Evolutionary conservation across 2,329 filamentous ascomycete species (phyloP), one percentile per base, ranked within the genome.

Genomic region (Aspergillus novoparasiticus): DNA sequence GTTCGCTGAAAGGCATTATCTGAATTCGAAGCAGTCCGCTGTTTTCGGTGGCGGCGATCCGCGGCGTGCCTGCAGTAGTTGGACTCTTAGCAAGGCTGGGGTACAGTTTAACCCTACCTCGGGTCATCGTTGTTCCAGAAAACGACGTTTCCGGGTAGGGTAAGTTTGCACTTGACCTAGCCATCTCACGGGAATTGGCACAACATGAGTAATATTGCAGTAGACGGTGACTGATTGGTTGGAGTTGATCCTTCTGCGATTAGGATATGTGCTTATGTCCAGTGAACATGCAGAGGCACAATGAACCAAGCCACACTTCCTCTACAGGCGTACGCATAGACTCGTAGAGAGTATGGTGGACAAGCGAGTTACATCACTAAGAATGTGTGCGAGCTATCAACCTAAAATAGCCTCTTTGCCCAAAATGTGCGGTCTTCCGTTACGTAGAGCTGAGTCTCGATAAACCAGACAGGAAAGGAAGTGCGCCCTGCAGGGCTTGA

Each of bases 1-100:
- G 12, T 28, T 28, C 8, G 23, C 46, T 28, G 12, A 50, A 8
- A 12, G 39, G 32, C 51, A 54, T 54, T 26, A 14, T 12, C 30
- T 54, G 51, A 36, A 36, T 54, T 23, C 51, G 51, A 34, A 54
- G 51, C 51, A 39, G 32, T 55, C 51, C 32, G 51, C 32, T 55
- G 51, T 39, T 55, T 55, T 55, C 51, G 51, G 51, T 23, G 51
- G 34, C 51, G 51, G 51, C 11, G 51, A 55, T 55, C 51, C 51
- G 30, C 32, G 19, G 11, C 26, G 51, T 55, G 51, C 32, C 51
- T 55, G 51, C 51, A 55, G 51, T 55, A 55, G 51, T 26, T 55
- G 51, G 19, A 21, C 21, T 54, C 8, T 55, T 55, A 55, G 51
- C n/a, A 23, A 55, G 51, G 51, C 36, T 55, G 51, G 51, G 51